These are phyloP conservation scores for Ascodesmis nigricans DNA, from an alignment of 495 filamentous ascomycete species.

Conservation along the genomic window DNA sequence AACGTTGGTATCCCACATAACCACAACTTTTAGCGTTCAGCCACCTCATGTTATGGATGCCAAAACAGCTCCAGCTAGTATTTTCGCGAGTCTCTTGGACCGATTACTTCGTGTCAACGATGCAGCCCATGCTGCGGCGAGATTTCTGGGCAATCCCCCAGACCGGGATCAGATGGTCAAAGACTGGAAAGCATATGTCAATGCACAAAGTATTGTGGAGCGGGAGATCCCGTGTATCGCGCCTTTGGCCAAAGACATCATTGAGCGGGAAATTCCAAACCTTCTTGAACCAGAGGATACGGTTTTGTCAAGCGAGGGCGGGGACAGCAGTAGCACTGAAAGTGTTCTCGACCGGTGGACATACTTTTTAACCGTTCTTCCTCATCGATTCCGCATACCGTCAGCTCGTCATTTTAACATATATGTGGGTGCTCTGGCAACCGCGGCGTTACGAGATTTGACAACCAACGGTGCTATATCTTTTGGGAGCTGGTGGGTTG, in stretches of 20 bases:
- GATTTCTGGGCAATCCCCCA: constrained; percentile 46
- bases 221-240: constrained; percentile 22
- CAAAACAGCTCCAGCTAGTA: constrained; percentile 64
- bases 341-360: constrained; percentile 74
- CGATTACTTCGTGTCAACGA: constrained; percentile 77
- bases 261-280: constrained; percentile 23
- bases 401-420: constrained; percentile 43
- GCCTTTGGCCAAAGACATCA: constrained; percentile 24
- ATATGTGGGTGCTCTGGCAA: constrained; percentile 44
- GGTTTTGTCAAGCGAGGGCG: constrained; percentile 13
- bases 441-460: constrained; percentile 50
- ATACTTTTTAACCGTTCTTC: constrained; percentile 52
- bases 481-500: constrained; percentile 93
- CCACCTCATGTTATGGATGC: constrained; percentile 66
- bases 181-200: constrained; percentile 54
- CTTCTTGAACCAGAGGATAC: constrained; percentile 23
- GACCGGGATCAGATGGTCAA: constrained; percentile 79
- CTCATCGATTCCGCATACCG: constrained; percentile 48
- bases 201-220: constrained; percentile 44
- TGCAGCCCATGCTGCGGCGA: constrained; percentile 64
- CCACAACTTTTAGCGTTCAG: constrained; percentile 54
- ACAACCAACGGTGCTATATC: constrained; percentile 64
- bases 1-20: constrained; percentile 52
- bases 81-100: constrained; percentile 68
- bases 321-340: constrained; percentile 25